Base-by-base conservation (phyloP, 1,284 basidiomycete genomes). In the Leucocoprinus gongylophorus region DNA sequence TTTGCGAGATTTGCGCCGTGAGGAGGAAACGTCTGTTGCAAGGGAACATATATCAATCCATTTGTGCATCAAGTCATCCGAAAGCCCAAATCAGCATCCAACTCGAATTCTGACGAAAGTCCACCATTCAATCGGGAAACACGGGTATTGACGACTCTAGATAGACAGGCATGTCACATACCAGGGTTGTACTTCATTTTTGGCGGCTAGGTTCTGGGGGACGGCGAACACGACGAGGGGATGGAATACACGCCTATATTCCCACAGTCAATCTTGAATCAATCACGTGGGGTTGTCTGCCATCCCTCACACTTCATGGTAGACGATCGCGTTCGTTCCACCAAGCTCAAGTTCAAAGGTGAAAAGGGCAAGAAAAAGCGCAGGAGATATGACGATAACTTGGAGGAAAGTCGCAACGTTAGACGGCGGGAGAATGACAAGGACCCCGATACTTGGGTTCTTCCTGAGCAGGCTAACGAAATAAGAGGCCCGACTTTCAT, bases 1-100 rank as follows among this genome's bases (percentile, higher is more conserved):
- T 83, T 95, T 95, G 78, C 92, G 91, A 67, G 87, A 84, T 83
- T 95, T 97, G 81, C 95, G 91, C 69, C 92, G 86, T 68, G 89
- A 91, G 59, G 88, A 90, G 60, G 89, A 88, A 65, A 86, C 79
- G 68, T 89, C 90, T 91, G 64, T 29, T 55, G 48, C 61, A 54
- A 20, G 52, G 45, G 48, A 44, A 58, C 18, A 20, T 8, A 56
- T 46, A 53, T 70, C 54, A 71, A 62, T 59, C 56, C 57, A 56
- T 64, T 57, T 66, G 61, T 62, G 13, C 32, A 41, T 43, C 35
- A 28, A 55, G 67, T 65, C 73, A 84, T 83, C 83, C 69, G 66
- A 59, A 64, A 55, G 48, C 54, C 58, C 53, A 57, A 49, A 44
- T 39, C 53, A 55, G 68, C 73, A 87, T 85, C 85, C 83, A 84